Conservation (phyloP, 169 alveolate species). For the Cryptosporidium ryanae region DNA sequence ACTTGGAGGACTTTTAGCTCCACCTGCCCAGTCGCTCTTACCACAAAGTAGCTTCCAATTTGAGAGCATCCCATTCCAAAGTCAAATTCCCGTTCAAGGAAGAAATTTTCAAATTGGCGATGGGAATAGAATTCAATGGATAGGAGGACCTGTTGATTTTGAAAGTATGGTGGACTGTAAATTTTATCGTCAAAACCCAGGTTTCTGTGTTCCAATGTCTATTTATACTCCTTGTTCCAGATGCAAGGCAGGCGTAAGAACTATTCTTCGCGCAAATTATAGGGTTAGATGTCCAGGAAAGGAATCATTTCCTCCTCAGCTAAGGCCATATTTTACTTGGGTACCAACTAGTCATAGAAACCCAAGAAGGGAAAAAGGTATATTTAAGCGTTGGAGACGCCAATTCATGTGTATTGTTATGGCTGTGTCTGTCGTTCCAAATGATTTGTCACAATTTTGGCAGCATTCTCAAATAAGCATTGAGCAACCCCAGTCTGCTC, state of each 20-base stretch:
- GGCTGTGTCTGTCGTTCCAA: constrained; percentile 61
- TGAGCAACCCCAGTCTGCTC: not conserved
- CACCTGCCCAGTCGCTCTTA: not conserved
- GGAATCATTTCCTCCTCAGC: constrained; percentile 67
- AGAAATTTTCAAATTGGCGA: not conserved
- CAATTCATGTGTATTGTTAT: constrained; percentile 72
- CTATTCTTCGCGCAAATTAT: constrained; percentile 64
- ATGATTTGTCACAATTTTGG: constrained; percentile 25
- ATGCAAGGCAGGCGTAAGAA: constrained; percentile 62
- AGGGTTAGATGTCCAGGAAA: constrained; percentile 61
- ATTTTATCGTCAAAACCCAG: constrained; percentile 72
- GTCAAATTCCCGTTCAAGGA: too few species aligned
- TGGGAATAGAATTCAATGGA: constrained; percentile 30
- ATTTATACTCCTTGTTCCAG: constrained; percentile 70
- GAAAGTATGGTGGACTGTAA: constrained; percentile 65
- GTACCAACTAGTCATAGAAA: constrained; percentile 66
- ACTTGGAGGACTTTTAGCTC: not conserved
- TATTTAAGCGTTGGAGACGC: constrained; percentile 65
- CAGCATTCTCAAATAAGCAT: constrained; percentile 38
- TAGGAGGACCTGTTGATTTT: constrained; percentile 55
- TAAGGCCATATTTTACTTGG: constrained; percentile 61
- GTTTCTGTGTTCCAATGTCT: constrained; percentile 74
- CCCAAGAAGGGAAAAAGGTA: constrained; percentile 33
- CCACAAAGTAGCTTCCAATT: constrained; percentile 1
- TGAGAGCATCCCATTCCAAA: too few species aligned